Evolutionary conservation across 2,329 filamentous ascomycete genomes (phyloP), one percentile per base, ranked within the genome.

Genomic region (Cytospora mali): DNA sequence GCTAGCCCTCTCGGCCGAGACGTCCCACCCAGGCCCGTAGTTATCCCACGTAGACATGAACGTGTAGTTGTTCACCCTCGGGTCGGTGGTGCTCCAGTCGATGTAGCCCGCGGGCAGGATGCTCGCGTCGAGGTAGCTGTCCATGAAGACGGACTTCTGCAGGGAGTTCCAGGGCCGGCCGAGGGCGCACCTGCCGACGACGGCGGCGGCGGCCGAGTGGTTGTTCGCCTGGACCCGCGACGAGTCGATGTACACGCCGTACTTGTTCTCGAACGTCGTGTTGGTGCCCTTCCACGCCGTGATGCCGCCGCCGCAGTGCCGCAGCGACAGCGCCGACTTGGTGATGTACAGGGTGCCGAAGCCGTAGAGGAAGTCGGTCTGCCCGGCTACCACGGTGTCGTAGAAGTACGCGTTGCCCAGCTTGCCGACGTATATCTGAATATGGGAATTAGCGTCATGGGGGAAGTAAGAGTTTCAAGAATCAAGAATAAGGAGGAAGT

Each of bases 341-440:
- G 85, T 79, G 48, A 89, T 77, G 79, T 83, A 90, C 4, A 83
- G 79, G 0, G 87, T 89, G 28, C 87, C 87, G 69, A 89, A 89
- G 10, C 86, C 87, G 69, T 89, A 90, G 23, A 90, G 75, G 74
- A 90, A 90, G 68, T 90, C 88, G 0, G 86, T 89, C 69, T 89
- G 79, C 0, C 88, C 88, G 0, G 84, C 87, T 6, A 90, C 79
- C 39, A 85, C 80, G 58, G 76, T 81, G 39, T 82, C 77, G 70
- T 86, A 81, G 72, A 90, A 86, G 73, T 88, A 89, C 0, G 83
- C 83, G 66, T 88, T 89, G 31, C 83, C 87, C 1, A 88, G 76
- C 70, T 90, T 89, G 58, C 87, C 87, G 18, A 89, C 72, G 68
- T 89, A 90, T 4, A 89, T 72, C 80, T 82, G 52, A 11, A n/a